These are phyloP conservation scores for Talaromyces sp. DNA, from an alignment of 2,329 filamentous ascomycete genomes.

Conservation along the genomic window DNA sequence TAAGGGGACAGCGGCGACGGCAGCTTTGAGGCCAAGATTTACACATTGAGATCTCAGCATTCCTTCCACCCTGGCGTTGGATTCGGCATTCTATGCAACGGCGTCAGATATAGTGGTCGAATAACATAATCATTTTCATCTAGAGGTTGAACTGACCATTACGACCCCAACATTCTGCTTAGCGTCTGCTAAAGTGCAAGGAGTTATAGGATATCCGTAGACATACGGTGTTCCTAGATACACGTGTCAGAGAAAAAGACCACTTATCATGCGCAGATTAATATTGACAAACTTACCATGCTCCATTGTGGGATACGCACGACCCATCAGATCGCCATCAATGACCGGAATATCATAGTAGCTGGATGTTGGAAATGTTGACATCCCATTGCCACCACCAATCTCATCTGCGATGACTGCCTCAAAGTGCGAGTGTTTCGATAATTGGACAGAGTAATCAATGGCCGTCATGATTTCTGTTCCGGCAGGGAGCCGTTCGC, in stretches of 20 bases:
- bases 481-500: constrained; percentile 28
- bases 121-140: too few relatives aligned
- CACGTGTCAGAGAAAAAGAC: not conserved
- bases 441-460: constrained; percentile 33
- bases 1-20: constrained; percentile 24
- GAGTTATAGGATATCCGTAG: constrained; percentile 40
- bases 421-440: constrained; percentile 33
- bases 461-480: constrained; percentile 27
- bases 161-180: constrained; percentile 40
- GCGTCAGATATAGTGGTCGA: not conserved
- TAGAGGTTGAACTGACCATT: constrained; percentile 12
- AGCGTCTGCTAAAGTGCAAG: constrained; percentile 39
- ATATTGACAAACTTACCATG: constrained; percentile 8
- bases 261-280: not conserved
- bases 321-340: constrained; percentile 50
- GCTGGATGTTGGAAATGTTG: constrained; percentile 27
- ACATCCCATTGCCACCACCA: constrained; percentile 40
- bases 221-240: constrained; percentile 41
- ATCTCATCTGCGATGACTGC: constrained; percentile 36
- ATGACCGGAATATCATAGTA: constrained; percentile 37
- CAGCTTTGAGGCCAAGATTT: constrained; percentile 27
- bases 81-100: constrained; percentile 24
- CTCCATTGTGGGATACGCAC: constrained; percentile 19
- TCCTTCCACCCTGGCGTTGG: constrained; percentile 25
- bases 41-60: constrained; percentile 27